These are phyloP conservation scores for Paramecium sonneborni DNA, from an alignment of 73 alveolate genomes.

Conservation along the genomic window DNA sequence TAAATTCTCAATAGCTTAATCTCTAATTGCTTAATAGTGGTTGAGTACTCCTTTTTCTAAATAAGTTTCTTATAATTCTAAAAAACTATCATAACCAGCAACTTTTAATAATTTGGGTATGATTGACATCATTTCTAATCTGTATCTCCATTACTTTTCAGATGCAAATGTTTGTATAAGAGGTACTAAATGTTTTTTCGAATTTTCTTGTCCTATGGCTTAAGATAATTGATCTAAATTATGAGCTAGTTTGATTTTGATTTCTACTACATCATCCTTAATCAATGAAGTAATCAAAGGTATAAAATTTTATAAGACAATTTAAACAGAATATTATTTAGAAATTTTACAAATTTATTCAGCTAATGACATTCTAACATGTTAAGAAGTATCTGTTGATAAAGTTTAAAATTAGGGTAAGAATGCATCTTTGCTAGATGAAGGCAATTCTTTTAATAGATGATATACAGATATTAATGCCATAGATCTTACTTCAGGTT, in stretches of 20 bases:
- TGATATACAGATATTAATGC: constrained; percentile 25
- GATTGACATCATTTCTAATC: constrained; percentile 63
- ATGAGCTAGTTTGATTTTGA: constrained; percentile 58
- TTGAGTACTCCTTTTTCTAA: constrained; percentile 48
- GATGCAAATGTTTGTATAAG: constrained; percentile 26
- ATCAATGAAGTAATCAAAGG: constrained; percentile 47
- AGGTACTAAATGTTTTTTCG: constrained; percentile 58
- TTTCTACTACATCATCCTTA: constrained; percentile 61
- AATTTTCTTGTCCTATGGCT: constrained; percentile 54
- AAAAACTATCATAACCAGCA: constrained; percentile 39
- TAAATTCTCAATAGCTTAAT: constrained; percentile 54
- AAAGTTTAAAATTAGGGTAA: constrained; percentile 11
- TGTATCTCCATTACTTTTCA: constrained; percentile 65
- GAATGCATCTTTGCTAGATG: neutral
- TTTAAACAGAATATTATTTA: constrained; percentile 16
- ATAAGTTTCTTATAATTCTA: constrained; percentile 41
- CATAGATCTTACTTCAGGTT: constrained; percentile 67
- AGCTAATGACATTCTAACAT: constrained; percentile 63
- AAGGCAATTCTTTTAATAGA: constrained; percentile 46
- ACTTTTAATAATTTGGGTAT: constrained; percentile 55
- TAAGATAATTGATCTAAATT: constrained; percentile 37
- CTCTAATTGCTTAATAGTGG: constrained; percentile 59
- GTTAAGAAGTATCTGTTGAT: constrained; percentile 45
- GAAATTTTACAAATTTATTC: constrained; percentile 60
- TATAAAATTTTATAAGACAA: constrained; percentile 30